Evolutionary conservation across 805 yeast genomes (phyloP), one percentile per base, ranked within the genome.

Genomic region (Metschnikowia noctiluminum): DNA sequence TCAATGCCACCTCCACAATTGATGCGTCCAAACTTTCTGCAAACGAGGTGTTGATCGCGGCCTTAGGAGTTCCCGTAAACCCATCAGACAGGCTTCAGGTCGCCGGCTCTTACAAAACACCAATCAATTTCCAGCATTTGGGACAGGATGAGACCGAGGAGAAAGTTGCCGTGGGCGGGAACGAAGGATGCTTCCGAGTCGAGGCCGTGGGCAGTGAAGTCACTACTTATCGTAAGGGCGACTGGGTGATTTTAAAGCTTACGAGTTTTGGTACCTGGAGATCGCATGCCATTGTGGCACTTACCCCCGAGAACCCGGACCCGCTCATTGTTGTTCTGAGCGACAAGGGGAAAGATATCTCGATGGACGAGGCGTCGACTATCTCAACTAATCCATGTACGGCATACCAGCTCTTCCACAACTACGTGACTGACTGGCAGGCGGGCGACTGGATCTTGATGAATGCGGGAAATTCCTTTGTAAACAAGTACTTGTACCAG

Each of bases 151-250:
- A 68, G 28, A 64, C 66, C 50, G 74, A 74, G 5, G 62, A 70
- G 21, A 73, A 68, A 50, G 70, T 72, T 57, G 70, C 81, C 8
- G 84, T 89, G 41, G 89, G 91, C 35, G 99, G 99, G 46, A 94
- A 94, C 64, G 99, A 92, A 68, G 98, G 97, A 21, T 78, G 89
- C 10, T 91, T 88, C 62, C 86, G 89, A 62, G 84, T 92, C n/a
- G 62, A 87, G n/a, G 81, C 83, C 46, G 78, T 80, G 9, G 96
- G 96, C 16, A 56, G 74, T 9, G 59, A 66, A 13, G 87, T 81
- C 9, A 51, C 55, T 3, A 58, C 62, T 7, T 71, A 87, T 44
- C 57, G 71, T 40, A 69, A 71, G 1, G 97, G 63, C 7, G 62
- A 59, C 40, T 54, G 60, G 55, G 56, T 58, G 13, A 50, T 61